Conservation (phyloP, 192 early-diverging fungal species). For the Coemansia sp. region DNA sequence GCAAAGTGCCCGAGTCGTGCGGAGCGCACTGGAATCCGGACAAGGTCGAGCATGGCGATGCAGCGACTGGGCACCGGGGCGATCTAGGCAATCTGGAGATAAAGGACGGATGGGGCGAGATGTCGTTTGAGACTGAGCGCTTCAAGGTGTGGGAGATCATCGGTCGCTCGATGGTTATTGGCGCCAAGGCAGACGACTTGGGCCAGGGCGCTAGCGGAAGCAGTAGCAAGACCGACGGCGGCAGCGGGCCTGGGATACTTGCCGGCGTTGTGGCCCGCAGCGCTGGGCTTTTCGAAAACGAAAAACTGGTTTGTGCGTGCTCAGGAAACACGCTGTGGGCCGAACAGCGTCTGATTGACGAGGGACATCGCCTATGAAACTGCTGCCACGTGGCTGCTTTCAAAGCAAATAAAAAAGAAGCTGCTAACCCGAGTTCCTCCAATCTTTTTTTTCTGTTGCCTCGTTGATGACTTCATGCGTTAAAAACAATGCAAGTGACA, state of each 20-base stretch:
- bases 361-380: conserved; percentile 34
- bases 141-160: conserved; percentile 89
- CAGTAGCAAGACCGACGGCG: conserved; percentile 55
- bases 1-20: conserved; percentile 47
- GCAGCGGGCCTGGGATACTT: conserved; percentile 63
- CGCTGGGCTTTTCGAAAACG: conserved; percentile 89
- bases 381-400: conserved; percentile 1
- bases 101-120: conserved; percentile 70
- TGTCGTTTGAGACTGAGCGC: conserved; percentile 68
- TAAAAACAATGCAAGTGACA: background rate
- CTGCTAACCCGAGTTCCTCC: too few species aligned
- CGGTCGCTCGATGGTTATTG: conserved; percentile 80
- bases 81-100: conserved; percentile 70
- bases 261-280: conserved; percentile 86
- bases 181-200: conserved; percentile 59
- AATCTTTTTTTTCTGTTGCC: background rate
- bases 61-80: conserved; percentile 53
- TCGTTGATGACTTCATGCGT: background rate
- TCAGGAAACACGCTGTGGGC: conserved; percentile 86
- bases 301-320: conserved; percentile 85
- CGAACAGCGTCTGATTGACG: conserved; percentile 59
- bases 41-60: conserved; percentile 21
- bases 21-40: conserved; percentile 40
- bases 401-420: background rate
- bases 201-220: conserved; percentile 30